phyloP scores from a whole-genome alignment of 2,329 filamentous ascomycete genomes.

The Ophiostoma sp. region DNA sequence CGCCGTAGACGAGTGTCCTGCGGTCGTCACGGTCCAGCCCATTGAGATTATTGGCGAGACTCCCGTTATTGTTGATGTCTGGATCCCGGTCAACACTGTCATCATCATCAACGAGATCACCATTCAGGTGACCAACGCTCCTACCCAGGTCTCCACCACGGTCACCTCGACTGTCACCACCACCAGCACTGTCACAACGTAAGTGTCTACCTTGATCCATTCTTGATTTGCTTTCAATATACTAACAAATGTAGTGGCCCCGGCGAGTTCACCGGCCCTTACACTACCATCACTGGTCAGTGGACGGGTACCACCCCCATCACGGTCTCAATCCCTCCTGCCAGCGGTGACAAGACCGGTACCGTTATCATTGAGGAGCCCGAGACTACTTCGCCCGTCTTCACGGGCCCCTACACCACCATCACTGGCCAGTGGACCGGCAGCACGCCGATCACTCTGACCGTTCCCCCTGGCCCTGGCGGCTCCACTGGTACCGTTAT shows the following conservation, averaged over 20 bases:
- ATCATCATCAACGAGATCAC: constrained; percentile 26
- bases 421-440: constrained; percentile 25
- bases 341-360: constrained; percentile 21
- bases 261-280: constrained; percentile 28
- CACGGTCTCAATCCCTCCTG: constrained; percentile 27
- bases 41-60: constrained; percentile 26
- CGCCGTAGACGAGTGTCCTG: constrained; percentile 23
- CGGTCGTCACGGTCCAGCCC: constrained; percentile 28
- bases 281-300: constrained; percentile 30
- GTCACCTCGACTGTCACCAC: constrained; percentile 26
- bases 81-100: constrained; percentile 26
- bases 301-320: constrained; percentile 26
- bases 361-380: constrained; percentile 28
- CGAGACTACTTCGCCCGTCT: neutral
- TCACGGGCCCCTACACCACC: constrained; percentile 26
- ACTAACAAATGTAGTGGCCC: neutral
- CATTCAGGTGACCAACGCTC: constrained; percentile 27
- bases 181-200: constrained; percentile 27
- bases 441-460: constrained; percentile 19
- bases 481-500: constrained; percentile 27
- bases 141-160: constrained; percentile 25
- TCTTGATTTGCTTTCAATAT: neutral
- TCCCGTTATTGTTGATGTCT: constrained; percentile 24
- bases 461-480: constrained; percentile 23
- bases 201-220: neutral